Evolutionary conservation across 2,329 filamentous ascomycete genomes (phyloP), one percentile per base, ranked within the genome.

Genomic region (Ophiosphaerella korrae): DNA sequence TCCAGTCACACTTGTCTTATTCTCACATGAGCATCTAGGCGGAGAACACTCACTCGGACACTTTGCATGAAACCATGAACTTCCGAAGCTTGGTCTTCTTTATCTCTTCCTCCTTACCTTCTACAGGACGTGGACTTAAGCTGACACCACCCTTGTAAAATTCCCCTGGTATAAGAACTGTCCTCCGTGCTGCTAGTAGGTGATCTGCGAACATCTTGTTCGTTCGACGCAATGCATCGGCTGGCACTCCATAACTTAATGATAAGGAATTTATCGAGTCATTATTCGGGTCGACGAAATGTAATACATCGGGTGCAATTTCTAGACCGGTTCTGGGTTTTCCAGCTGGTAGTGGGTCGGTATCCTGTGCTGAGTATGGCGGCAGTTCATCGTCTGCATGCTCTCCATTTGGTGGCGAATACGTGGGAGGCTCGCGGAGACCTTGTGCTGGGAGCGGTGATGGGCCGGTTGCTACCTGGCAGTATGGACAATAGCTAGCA

Each of bases 61-160:
- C 87, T 69, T 93, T 93, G 74, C 87, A 90, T 1, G 81, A 80
- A 2, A 90, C 85, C 89, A 92, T 92, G 79, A 88, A 93, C 54
- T 88, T 83, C 36, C 90, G 80, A 31, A 93, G 80, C 66, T 86
- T 87, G 14, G 77, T 80, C 74, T 90, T 92, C 55, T 85, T 81
- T 42, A 82, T 77, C 73, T 89, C 87, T 64, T 91, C 89, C 39
- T 88, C 87, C 66, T 90, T 88, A 41, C 87, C 85, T 46, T 89
- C 88, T n/a, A 89, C 63, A 0, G 89, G 89, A 24, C 82, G 77
- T 1, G 89, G 88, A 39, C 86, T 89, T 21, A 92, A 75, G 60
- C 84, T 88, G 5, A 87, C 77, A 3, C 84, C 85, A 3, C 80
- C 85, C 60, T 84, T 84, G 75, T 89, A 90, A 66, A 83, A 85